phyloP scores from a whole-genome alignment of 495 filamentous ascomycete species.

The Stereocaulon alpinum region DNA sequence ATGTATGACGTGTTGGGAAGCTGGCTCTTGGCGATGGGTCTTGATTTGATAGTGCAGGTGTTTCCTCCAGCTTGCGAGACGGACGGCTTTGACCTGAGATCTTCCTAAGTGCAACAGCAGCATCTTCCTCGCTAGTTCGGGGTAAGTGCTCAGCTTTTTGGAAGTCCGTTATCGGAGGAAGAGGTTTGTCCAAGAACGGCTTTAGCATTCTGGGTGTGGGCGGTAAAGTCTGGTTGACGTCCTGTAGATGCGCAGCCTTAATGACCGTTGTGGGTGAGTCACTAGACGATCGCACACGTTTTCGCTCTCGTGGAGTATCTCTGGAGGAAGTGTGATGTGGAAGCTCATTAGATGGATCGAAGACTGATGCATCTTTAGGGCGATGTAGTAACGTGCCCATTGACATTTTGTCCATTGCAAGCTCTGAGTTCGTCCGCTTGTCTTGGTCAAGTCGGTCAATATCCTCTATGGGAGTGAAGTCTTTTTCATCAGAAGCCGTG shows the following conservation, averaged over 20 bases:
- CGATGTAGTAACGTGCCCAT: constrained; percentile 6
- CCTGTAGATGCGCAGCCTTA: not conserved
- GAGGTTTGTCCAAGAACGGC: constrained; percentile 6
- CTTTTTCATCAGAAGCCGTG: not conserved
- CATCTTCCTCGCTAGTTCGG: not conserved
- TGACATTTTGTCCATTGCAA: constrained; percentile 8
- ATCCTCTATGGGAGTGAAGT: not conserved
- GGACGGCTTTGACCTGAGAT: not conserved
- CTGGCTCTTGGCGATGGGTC: not conserved
- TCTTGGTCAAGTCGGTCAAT: not conserved
- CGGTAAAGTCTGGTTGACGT: not conserved
- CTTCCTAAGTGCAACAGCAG: not conserved
- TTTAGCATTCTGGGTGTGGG: not conserved
- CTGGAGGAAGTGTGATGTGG: not conserved
- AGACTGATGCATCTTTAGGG: not conserved
- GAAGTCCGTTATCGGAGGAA: constrained; percentile 4
- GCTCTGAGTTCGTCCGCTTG: constrained; percentile 1
- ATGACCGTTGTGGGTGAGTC: not conserved
- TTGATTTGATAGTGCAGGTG: not conserved
- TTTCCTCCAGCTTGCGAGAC: not conserved
- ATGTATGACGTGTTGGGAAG: not conserved
- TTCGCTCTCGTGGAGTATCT: not conserved
- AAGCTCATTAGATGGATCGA: not conserved
- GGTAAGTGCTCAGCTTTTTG: constrained; percentile 3
- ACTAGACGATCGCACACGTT: not conserved